A percentile compares a stretch with the other conserved stretches of the same genome.
Evolutionary conservation across 345 rosid species (phyloP).

Genomic region (Sisymbrium altissimum): DNA sequence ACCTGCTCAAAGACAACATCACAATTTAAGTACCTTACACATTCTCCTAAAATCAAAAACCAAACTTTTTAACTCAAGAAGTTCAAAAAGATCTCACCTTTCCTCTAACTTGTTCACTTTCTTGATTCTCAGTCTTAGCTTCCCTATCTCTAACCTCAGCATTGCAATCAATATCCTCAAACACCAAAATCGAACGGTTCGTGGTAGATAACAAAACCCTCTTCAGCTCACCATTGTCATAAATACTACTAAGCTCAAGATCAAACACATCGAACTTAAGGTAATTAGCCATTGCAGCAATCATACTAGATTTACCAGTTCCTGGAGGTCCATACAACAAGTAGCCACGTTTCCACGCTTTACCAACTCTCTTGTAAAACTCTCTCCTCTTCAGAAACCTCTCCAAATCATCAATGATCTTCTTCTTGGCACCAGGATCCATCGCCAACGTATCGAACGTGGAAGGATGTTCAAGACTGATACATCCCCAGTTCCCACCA

Average conservation of each 20-base stretch:
- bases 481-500: conserved; percentile 39
- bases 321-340: conserved; percentile 59
- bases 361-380: conserved; percentile 49
- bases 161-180: conserved; percentile 60
- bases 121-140: conserved; percentile 16
- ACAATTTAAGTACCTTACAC: not conserved
- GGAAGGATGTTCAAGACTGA: conserved; percentile 50
- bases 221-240: conserved; percentile 39
- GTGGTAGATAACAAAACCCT: conserved; percentile 42
- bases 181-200: conserved; percentile 50
- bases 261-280: conserved; percentile 55
- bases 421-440: conserved; percentile 40
- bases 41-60: not conserved
- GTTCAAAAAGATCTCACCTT: not conserved
- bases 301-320: conserved; percentile 57
- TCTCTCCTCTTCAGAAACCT: conserved; percentile 50
- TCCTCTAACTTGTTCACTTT: not conserved
- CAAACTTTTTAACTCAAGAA: too few relatives aligned
- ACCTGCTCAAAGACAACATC: conserved; percentile 9
- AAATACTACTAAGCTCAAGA: conserved; percentile 42
- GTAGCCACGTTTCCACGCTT: conserved; percentile 62
- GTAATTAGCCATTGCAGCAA: conserved; percentile 67
- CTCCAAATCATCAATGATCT: conserved; percentile 43
- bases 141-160: conserved; percentile 29
- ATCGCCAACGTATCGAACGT: conserved; percentile 51